These are phyloP conservation scores for Trypanosoma theileri DNA, from an alignment of 208 protist species.

Conservation along the genomic window DNA sequence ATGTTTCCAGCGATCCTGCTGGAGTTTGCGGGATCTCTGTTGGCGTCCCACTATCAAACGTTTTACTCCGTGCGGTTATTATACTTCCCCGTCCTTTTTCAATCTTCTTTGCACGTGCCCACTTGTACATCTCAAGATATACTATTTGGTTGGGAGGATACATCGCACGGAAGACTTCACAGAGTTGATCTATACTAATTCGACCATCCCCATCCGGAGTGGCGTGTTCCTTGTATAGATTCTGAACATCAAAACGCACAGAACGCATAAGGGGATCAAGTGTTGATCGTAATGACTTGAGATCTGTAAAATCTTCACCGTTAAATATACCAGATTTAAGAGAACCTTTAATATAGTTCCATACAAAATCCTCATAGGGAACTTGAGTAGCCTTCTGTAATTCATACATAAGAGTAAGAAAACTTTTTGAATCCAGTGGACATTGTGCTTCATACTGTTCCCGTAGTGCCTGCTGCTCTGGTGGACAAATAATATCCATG, in stretches of 20 bases:
- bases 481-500: constrained; percentile 17
- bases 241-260: constrained; percentile 21
- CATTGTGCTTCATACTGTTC: constrained; percentile 9
- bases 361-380: constrained; percentile 25
- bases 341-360: constrained; percentile 23
- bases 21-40: too few relatives aligned
- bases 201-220: constrained; percentile 16
- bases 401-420: constrained; percentile 28
- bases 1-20: background rate
- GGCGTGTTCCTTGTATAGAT: constrained; percentile 20
- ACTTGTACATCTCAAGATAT: constrained; percentile 26
- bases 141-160: constrained; percentile 17
- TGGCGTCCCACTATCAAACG: background rate
- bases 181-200: constrained; percentile 21
- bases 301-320: constrained; percentile 14
- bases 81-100: constrained; percentile 8
- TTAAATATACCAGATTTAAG: constrained; percentile 20
- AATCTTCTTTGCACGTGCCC: constrained; percentile 19
- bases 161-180: constrained; percentile 22
- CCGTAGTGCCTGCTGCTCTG: constrained; percentile 1
- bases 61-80: constrained; percentile 3
- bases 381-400: constrained; percentile 19
- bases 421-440: constrained; percentile 19
- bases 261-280: constrained; percentile 25
- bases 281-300: constrained; percentile 18